Conservation (phyloP, 352 stramenopile genomes). For the Phytophthora hibernalis region DNA sequence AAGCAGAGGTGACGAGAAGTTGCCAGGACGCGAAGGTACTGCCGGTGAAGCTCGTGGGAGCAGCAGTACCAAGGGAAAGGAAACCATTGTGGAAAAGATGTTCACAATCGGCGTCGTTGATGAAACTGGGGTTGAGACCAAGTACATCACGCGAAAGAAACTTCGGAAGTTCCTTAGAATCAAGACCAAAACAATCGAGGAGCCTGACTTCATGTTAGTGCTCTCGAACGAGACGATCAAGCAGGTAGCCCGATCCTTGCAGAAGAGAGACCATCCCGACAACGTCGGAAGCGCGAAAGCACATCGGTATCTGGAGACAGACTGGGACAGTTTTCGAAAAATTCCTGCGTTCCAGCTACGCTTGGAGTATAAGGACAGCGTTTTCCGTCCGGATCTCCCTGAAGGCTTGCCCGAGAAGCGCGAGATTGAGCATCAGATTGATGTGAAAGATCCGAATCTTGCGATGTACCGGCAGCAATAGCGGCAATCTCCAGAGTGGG, state of each 20-base stretch:
- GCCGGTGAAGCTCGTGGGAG: too few species aligned
- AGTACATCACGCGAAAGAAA: not conserved
- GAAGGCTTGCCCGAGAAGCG: slow-evolving; percentile 11
- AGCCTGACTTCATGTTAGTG: too few species aligned
- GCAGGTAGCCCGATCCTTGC: too few species aligned
- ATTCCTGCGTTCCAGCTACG: too few species aligned
- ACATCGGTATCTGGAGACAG: too few species aligned
- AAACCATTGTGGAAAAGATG: not conserved
- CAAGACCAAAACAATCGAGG: not conserved
- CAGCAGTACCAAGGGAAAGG: too few species aligned
- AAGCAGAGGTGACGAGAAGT: too few species aligned
- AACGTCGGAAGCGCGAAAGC: too few species aligned
- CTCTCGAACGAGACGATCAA: too few species aligned
- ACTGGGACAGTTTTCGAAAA: too few species aligned
- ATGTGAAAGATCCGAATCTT: slow-evolving; percentile 8
- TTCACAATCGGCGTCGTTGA: not conserved
- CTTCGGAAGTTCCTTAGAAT: not conserved
- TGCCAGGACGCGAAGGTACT: too few species aligned
- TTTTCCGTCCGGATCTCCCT: slow-evolving; percentile 11
- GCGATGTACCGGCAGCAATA: slow-evolving; percentile 21
- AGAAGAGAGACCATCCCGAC: too few species aligned
- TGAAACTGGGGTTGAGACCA: not conserved
- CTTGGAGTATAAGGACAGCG: slow-evolving; percentile 4
- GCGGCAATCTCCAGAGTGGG: slow-evolving; percentile 18
- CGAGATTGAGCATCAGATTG: slow-evolving; percentile 9